A percentile compares a stretch with the other conserved stretches of the same genome.
Evolutionary conservation across 2,329 filamentous ascomycete genomes (phyloP).

Genomic region (Aspergillus floridensis): DNA sequence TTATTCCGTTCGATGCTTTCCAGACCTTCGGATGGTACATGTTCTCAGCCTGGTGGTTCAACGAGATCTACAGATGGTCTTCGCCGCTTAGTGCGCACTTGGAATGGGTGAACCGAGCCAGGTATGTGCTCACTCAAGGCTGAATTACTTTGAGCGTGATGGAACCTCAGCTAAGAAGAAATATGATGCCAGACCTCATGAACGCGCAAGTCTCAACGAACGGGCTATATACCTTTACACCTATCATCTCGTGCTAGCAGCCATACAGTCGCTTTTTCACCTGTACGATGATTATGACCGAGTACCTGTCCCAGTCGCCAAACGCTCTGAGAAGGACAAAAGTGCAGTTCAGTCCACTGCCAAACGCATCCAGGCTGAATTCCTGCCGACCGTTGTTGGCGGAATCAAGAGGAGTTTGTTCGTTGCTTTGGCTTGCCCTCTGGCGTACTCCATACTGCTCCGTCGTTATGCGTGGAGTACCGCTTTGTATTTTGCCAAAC

Average conservation of each 20-base stretch:
- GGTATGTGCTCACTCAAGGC: constrained; percentile 46
- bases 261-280: constrained; percentile 68
- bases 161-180: background rate
- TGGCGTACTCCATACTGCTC: constrained; percentile 63
- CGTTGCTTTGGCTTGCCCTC: constrained; percentile 47
- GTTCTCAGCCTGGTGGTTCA: constrained; percentile 75
- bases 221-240: constrained; percentile 75
- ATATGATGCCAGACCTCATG: constrained; percentile 46
- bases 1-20: constrained; percentile 59
- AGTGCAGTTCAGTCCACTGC: constrained; percentile 37
- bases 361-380: constrained; percentile 37
- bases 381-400: constrained; percentile 31
- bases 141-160: background rate
- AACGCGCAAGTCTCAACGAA: constrained; percentile 79
- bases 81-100: constrained; percentile 60
- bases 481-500: constrained; percentile 67
- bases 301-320: constrained; percentile 53
- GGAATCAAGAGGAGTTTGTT: constrained; percentile 39
- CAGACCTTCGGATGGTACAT: constrained; percentile 74
- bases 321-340: constrained; percentile 35
- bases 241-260: constrained; percentile 66
- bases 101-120: constrained; percentile 68
- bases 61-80: constrained; percentile 76
- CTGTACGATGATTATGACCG: constrained; percentile 71
- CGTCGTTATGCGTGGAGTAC: constrained; percentile 66